These are phyloP conservation scores for Sphaerulina vaccinii DNA, from an alignment of 2,329 filamentous ascomycete species.

Conservation along the genomic window DNA sequence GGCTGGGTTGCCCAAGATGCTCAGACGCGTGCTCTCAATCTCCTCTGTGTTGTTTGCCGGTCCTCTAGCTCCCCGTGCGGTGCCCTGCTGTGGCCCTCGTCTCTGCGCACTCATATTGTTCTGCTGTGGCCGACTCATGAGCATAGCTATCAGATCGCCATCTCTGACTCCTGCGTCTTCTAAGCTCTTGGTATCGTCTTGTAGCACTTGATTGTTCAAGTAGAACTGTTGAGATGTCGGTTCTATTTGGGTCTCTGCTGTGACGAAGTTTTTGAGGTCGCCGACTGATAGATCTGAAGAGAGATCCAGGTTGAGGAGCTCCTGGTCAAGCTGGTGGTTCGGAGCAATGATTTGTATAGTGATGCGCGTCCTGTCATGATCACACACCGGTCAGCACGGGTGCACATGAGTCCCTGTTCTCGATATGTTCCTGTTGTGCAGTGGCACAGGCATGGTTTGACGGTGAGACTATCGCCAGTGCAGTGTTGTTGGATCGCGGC, in stretches of 20 bases:
- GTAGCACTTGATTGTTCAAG: conserved; percentile 80
- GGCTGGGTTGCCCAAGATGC: conserved; percentile 75
- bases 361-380: conserved; percentile 66
- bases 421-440: neutral
- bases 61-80: conserved; percentile 21
- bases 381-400: conserved; percentile 26
- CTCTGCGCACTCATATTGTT: conserved; percentile 37
- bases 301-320: conserved; percentile 79
- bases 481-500: conserved; percentile 13
- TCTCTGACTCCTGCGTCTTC: conserved; percentile 77
- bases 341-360: conserved; percentile 80
- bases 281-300: conserved; percentile 78
- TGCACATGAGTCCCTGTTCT: neutral
- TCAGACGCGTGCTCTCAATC: conserved; percentile 82
- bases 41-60: conserved; percentile 31
- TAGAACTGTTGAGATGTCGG: conserved; percentile 77
- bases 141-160: conserved; percentile 88
- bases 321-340: conserved; percentile 64
- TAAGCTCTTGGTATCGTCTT: conserved; percentile 75
- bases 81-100: conserved; percentile 36
- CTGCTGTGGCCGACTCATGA: conserved; percentile 57
- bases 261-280: conserved; percentile 82
- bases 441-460: conserved; percentile 31
- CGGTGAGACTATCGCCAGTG: conserved; percentile 29
- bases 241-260: conserved; percentile 76